These are phyloP conservation scores for Auricularia heimuer DNA, from an alignment of 768 basidiomycete genomes.

Conservation along the genomic window DNA sequence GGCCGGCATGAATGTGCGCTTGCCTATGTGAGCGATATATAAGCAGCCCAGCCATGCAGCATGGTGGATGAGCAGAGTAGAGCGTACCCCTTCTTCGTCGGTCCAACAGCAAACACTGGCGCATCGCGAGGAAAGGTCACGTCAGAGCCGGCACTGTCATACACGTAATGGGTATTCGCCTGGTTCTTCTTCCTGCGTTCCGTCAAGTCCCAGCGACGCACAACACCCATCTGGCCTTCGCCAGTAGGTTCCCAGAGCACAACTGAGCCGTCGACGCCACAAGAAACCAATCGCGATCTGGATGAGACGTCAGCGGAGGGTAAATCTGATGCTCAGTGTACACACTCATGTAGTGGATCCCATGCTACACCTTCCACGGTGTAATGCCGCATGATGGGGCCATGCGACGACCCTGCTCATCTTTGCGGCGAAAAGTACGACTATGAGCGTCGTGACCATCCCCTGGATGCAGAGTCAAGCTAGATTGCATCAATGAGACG, in stretches of 20 bases:
- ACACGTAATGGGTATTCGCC: background rate
- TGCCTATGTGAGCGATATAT: no score
- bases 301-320: background rate
- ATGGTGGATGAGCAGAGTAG: no score
- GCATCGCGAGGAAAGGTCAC: no score
- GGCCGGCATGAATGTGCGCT: no score
- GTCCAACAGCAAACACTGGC: no score
- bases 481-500: background rate
- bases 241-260: background rate
- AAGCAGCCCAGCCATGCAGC: no score
- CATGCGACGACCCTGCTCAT: background rate
- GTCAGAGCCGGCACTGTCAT: background rate
- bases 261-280: background rate
- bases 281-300: background rate
- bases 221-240: background rate
- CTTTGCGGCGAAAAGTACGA: background rate
- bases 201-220: background rate
- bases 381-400: background rate
- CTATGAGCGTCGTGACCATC: background rate
- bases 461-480: background rate
- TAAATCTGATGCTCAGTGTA: background rate
- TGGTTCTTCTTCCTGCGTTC: background rate
- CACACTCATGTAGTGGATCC: background rate
- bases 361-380: background rate
- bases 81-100: no score